Conservation (phyloP, 257 asterid species). For the Solanum clarkiae region DNA sequence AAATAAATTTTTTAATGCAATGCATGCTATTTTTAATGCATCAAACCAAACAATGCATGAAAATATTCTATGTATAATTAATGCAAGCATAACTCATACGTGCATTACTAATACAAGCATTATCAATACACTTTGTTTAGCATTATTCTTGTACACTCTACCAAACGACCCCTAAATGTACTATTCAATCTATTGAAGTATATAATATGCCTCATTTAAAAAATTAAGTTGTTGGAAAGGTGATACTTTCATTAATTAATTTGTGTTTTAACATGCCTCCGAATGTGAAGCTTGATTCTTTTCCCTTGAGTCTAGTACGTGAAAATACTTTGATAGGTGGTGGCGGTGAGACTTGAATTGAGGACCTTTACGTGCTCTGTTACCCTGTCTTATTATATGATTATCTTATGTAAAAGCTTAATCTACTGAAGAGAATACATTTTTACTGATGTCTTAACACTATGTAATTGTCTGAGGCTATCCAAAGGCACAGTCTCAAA, state of each 20-base stretch:
- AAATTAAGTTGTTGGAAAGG: neutral
- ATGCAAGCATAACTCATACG: no score
- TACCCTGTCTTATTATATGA: neutral
- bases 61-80: no score
- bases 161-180: neutral
- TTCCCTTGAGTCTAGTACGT: neutral
- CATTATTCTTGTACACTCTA: no score
- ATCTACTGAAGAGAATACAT: neutral
- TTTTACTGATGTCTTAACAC: neutral
- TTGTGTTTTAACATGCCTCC: neutral
- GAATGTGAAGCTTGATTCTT: neutral
- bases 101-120: no score
- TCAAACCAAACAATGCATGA: no score
- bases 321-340: neutral
- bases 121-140: no score
- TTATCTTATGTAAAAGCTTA: neutral
- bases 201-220: neutral
- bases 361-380: neutral
- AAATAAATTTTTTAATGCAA: no score
- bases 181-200: neutral
- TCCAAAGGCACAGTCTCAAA: neutral
- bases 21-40: no score
- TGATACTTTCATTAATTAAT: neutral
- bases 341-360: neutral
- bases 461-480: neutral